Evolutionary conservation across 805 yeast genomes (phyloP), one percentile per base, ranked within the genome.

Genomic region (Torulaspora quercuum): DNA sequence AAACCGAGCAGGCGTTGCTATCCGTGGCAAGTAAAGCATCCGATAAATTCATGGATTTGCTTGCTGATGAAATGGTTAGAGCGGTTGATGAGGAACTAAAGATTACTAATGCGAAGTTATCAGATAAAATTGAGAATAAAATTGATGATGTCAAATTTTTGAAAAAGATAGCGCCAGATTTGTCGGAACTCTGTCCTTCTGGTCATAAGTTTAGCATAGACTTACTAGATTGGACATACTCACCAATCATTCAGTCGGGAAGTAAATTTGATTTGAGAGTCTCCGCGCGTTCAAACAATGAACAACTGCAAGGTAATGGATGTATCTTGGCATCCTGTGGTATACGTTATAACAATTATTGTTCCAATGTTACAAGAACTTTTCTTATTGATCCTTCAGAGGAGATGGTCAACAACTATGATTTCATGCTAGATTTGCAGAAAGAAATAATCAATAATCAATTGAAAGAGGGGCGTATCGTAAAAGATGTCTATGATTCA

Each of bases 211-310:
- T 88, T 44, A 95, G 87, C 52, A 68, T 81, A 4, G 78, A 76
- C 44, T 75, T 78, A 45, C 65, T 90, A 13, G 97, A 90, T 59
- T 90, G 97, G 96, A 84, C 95, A 48, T 87, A 85, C 61, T 78
- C 88, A 37, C 97, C 97, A 18, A 84, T 88, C 35, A 73, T 88
- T 35, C 95, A 87, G 65, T 82, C 94, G 49, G 95, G 95, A 37
- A 87, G 86, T 22, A 77, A 78, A 37, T 89, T 79, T 55, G 95
- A 88, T 60, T 68, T 89, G 54, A 80, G 74, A 52, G 89, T 94
- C 27, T 79, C 90, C 39, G 95, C 95, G 1, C 76, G 79, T 39
- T 81, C 95, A 1, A 75, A 76, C 35, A 73, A 76, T 42, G 75
- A 76, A 29, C 75, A 73, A 47, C 67, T 82, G 34, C 72, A 74